Conservation (phyloP, 2,329 filamentous ascomycete species). For the Paecilomyces fulvus region DNA sequence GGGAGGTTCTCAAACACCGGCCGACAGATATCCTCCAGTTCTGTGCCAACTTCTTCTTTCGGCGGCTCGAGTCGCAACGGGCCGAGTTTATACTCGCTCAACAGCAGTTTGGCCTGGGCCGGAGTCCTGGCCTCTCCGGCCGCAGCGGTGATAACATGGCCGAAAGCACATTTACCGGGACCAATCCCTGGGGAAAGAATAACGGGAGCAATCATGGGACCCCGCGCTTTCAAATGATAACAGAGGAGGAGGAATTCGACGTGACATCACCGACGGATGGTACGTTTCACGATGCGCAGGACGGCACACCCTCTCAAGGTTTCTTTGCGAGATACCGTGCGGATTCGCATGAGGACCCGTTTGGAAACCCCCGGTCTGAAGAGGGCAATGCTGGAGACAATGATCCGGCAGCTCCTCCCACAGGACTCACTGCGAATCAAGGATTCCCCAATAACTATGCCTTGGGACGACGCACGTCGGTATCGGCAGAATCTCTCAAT, state of each 20-base stretch:
- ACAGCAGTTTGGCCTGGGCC: conserved; percentile 12
- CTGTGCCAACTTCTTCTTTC: conserved; percentile 60
- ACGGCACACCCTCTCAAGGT: conserved; percentile 21
- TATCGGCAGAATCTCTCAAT: conserved; percentile 93
- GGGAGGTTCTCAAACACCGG: conserved; percentile 50
- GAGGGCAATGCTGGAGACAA: conserved; percentile 13
- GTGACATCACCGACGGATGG: conserved; percentile 66
- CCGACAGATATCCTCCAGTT: conserved; percentile 60
- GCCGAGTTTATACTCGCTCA: conserved; percentile 44
- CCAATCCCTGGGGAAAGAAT: conserved; percentile 73
- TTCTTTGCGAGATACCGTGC: conserved; percentile 34
- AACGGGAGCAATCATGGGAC: conserved; percentile 55
- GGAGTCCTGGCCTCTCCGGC: conserved; percentile 21
- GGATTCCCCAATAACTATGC: conserved; percentile 82
- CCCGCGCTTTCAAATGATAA: conserved; percentile 53
- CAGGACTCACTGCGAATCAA: conserved; percentile 15
- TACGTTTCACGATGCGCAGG: conserved; percentile 42
- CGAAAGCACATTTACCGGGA: conserved; percentile 66
- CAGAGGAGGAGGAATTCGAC: conserved; percentile 77
- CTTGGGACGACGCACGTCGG: conserved; percentile 84
- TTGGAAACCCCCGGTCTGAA: conserved; percentile 27
- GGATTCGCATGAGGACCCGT: conserved; percentile 16
- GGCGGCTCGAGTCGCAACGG: conserved; percentile 58
- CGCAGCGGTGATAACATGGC: conserved; percentile 48
- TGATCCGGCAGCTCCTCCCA: conserved; percentile 13